phyloP scores from a whole-genome alignment of 352 stramenopile genomes.

The Thraustotheca clavata region DNA sequence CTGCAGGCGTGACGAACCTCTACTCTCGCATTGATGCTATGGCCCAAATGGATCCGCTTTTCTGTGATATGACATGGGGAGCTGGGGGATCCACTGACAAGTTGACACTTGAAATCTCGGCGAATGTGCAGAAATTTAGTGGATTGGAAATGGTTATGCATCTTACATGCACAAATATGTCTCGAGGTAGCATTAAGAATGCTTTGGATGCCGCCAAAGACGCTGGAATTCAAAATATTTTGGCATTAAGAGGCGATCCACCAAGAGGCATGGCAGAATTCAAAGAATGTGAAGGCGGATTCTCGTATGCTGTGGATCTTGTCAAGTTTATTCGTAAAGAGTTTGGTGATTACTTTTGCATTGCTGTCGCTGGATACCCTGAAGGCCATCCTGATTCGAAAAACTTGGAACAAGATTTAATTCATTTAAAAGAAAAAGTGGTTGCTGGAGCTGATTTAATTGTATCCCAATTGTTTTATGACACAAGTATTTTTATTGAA shows the following conservation, averaged over 20 bases:
- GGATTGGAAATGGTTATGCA: slow-evolving; percentile 92
- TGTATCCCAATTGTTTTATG: slow-evolving; percentile 99
- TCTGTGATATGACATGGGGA: slow-evolving; percentile 99
- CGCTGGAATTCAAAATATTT: slow-evolving; percentile 97
- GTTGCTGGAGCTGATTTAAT: slow-evolving; percentile 98
- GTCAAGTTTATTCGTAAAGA: slow-evolving; percentile 94
- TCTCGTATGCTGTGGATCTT: slow-evolving; percentile 93
- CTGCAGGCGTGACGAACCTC: slow-evolving; percentile 95
- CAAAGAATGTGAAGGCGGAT: slow-evolving; percentile 88
- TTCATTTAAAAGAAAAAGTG: slow-evolving; percentile 96
- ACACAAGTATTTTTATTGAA: slow-evolving; percentile 89
- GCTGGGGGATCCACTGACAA: slow-evolving; percentile 94
- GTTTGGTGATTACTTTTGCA: slow-evolving; percentile 95
- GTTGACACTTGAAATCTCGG: slow-evolving; percentile 92
- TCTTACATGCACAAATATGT: slow-evolving; percentile 99
- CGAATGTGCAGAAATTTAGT: slow-evolving; percentile 87
- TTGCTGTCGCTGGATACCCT: slow-evolving; percentile 96
- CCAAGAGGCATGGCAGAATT: slow-evolving; percentile 85
- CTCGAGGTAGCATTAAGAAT: slow-evolving; percentile 84
- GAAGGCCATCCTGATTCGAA: slow-evolving; percentile 93
- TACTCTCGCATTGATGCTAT: slow-evolving; percentile 96
- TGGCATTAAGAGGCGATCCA: slow-evolving; percentile 95
- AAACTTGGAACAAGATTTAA: slow-evolving; percentile 88
- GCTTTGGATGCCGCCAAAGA: slow-evolving; percentile 87
- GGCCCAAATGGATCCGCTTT: slow-evolving; percentile 90